These are phyloP conservation scores for Rhodotorula sp. DNA, from an alignment of 1,284 basidiomycete species.

Conservation along the genomic window DNA sequence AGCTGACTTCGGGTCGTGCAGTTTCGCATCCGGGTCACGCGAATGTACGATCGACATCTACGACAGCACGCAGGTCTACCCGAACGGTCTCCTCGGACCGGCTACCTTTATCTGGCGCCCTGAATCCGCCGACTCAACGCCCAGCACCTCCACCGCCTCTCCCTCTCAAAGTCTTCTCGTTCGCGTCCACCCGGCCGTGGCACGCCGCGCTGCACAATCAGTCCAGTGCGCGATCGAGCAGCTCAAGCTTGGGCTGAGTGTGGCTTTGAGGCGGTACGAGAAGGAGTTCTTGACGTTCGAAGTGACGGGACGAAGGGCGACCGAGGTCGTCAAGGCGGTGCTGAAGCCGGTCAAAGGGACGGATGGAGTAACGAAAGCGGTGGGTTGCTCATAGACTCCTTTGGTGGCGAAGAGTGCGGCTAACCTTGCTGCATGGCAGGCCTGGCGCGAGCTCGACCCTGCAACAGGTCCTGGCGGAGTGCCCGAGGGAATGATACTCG, in stretches of 20 bases:
- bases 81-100: constrained; percentile 51
- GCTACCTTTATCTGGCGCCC: constrained; percentile 68
- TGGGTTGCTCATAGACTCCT: not conserved
- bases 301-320: constrained; percentile 78
- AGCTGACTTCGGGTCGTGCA: constrained; percentile 44
- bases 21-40: constrained; percentile 59
- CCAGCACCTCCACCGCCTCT: constrained; percentile 32
- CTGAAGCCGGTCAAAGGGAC: constrained; percentile 58
- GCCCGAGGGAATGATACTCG: constrained; percentile 70
- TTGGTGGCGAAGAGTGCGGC: not conserved
- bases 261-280: constrained; percentile 2
- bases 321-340: constrained; percentile 71
- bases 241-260: not conserved
- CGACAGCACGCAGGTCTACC: constrained; percentile 7
- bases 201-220: not conserved
- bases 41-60: constrained; percentile 49
- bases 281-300: constrained; percentile 64
- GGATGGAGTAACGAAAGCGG: constrained; percentile 7
- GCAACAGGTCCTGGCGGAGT: constrained; percentile 59
- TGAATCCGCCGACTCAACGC: constrained; percentile 41
- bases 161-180: constrained; percentile 63
- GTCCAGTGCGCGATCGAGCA: not conserved
- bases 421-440: constrained; percentile 53
- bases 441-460: constrained; percentile 62
- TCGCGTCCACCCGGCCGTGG: constrained; percentile 69